A percentile compares a stretch with the other conserved stretches of the same genome.
Conservation (phyloP, 2,329 filamentous ascomycete species). For the Nemania serpens region DNA sequence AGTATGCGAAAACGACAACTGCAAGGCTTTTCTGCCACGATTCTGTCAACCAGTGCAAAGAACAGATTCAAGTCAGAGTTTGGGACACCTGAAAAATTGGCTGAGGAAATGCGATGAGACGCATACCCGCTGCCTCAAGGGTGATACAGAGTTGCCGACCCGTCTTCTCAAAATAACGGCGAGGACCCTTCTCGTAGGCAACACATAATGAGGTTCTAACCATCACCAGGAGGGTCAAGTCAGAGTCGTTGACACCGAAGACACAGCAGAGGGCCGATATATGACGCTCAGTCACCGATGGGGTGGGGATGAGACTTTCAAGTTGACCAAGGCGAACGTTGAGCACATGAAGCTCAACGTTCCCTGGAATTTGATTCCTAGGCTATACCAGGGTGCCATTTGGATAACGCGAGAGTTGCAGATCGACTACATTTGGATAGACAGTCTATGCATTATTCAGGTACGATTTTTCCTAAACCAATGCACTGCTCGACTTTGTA, state of each 20-base stretch:
- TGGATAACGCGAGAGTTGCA: neutral
- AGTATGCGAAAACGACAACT: neutral
- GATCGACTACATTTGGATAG: neutral
- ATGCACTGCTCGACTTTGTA: neutral
- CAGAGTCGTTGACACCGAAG: neutral
- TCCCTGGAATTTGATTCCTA: neutral
- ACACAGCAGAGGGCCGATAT: neutral
- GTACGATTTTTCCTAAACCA: neutral
- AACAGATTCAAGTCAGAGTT: slow-evolving; percentile 8
- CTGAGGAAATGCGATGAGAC: slow-evolving; percentile 6
- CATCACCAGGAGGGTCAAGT: neutral
- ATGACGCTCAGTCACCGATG: neutral
- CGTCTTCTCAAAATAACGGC: neutral
- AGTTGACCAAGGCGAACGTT: neutral
- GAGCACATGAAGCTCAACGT: neutral
- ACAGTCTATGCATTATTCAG: neutral
- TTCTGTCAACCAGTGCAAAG: slow-evolving; percentile 1
- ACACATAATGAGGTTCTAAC: neutral
- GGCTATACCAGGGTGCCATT: neutral
- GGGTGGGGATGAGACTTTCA: neutral
- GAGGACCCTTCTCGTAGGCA: neutral
- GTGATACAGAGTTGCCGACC: neutral
- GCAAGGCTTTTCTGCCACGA: neutral
- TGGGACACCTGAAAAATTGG: slow-evolving; percentile 12
- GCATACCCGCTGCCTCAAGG: neutral